Base-by-base conservation (phyloP, 1,139 yeast species). In the Lodderomyces orthopsilosis region DNA sequence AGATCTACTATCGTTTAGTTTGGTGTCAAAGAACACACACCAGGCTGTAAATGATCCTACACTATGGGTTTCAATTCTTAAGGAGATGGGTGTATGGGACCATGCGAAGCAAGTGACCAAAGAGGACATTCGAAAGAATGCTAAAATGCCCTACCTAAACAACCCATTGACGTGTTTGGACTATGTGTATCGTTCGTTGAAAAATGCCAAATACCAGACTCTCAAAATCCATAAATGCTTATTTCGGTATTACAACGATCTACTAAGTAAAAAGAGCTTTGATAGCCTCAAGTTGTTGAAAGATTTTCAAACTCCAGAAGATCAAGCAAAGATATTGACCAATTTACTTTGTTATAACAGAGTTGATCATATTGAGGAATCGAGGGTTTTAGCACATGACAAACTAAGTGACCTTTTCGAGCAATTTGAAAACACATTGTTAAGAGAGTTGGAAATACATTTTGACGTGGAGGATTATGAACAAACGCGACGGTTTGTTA, bases 361-460 rank as follows among this genome's bases (percentile, higher is more conserved):
- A 38, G 62, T 71, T 13, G 81, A 70, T 62, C 56, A 62, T 52
- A 53, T 57, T 40, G 68, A 63, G 41, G 62, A 65, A 46, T 51
- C 70, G 2, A 58, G 69, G 41, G 56, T 60, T 19, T 57, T 63
- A 6, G 70, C 70, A 19, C 56, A 70, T 27, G 79, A 74, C 41
- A 75, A 79, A 50, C 63, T 84, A 41, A 72, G 71, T 32, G 70
- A 85, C 1, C 69, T 83, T n/a, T 63, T 81, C 39, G 94, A 85
- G 55, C 70, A 86, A 32, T 87, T 88, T 57, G 85, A 85, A 42
- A 85, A 77, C 56, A 89, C 94, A 0, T 74, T 86, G 7, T 59
- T 87, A 27, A 66, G 81, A 39, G 96, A 89, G 52, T 72, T 90
- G 51, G 94, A 85, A 45, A 65, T 73, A 32, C 79, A 75, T 51